Conservation (phyloP, 345 rosid genomes). For the Psidium guajava region DNA sequence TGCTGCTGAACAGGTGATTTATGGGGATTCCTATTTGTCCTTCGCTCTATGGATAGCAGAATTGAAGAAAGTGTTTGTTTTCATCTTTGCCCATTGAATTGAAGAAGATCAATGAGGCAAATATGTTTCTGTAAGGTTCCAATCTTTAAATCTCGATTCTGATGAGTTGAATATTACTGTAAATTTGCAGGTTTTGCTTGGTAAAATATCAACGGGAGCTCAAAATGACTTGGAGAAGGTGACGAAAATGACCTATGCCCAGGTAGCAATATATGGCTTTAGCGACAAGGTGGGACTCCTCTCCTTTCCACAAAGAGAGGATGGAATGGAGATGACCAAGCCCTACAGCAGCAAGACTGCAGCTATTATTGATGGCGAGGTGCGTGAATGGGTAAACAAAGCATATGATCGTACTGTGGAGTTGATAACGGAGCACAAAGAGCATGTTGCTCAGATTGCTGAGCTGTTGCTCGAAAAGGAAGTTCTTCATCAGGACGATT, state of each 20-base stretch:
- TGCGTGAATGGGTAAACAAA: conserved; percentile 78
- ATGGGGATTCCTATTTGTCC: not conserved
- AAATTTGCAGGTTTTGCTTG: conserved; percentile 55
- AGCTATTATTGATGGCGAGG: conserved; percentile 73
- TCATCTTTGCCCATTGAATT: not conserved
- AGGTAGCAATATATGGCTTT: conserved; percentile 92
- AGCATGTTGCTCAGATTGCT: conserved; percentile 65
- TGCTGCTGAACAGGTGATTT: conserved; percentile 86
- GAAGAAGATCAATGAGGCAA: not conserved
- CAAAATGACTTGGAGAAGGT: conserved; percentile 96
- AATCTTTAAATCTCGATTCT: not conserved
- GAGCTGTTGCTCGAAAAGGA: conserved; percentile 82
- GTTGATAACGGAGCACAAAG: conserved; percentile 67
- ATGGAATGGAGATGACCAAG: conserved; percentile 56
- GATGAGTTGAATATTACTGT: not conserved
- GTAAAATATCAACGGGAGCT: conserved; percentile 89
- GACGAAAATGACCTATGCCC: conserved; percentile 91
- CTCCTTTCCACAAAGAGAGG: conserved; percentile 84
- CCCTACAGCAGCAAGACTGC: conserved; percentile 93
- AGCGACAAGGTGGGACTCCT: conserved; percentile 95
- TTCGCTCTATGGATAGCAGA: not conserved
- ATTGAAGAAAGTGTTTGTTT: not conserved
- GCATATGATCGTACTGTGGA: conserved; percentile 57
- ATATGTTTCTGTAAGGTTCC: not conserved
- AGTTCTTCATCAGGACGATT: conserved; percentile 77